Conservation (phyloP, 1,284 basidiomycete genomes). For the Apiotrichum brassicae region DNA sequence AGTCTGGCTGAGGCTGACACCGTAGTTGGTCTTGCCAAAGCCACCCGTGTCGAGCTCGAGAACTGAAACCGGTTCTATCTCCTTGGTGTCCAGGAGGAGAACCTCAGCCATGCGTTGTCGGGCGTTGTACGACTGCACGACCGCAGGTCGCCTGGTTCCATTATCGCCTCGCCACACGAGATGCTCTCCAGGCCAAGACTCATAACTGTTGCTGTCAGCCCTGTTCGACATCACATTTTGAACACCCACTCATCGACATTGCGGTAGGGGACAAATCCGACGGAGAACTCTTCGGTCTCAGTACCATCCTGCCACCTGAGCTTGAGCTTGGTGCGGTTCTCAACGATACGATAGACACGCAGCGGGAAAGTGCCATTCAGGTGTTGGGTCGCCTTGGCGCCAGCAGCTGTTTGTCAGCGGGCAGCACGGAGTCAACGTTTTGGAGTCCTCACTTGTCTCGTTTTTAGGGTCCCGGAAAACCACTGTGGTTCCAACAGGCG, state of each 20-base stretch:
- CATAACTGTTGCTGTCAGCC: constrained; percentile 21
- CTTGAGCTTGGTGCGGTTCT: constrained; percentile 63
- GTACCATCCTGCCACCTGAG: constrained; percentile 85
- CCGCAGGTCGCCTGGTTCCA: constrained; percentile 55
- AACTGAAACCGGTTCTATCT: constrained; percentile 64
- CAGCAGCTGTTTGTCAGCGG: constrained; percentile 9
- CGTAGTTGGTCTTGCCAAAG: constrained; percentile 54
- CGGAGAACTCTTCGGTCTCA: constrained; percentile 56
- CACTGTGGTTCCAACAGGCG: constrained; percentile 42
- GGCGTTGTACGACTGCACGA: constrained; percentile 73
- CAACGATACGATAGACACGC: constrained; percentile 58
- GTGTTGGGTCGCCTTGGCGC: constrained; percentile 21
- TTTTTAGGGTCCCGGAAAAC: constrained; percentile 24
- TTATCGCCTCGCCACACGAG: constrained; percentile 78
- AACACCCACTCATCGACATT: constrained; percentile 46
- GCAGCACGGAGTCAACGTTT: not conserved
- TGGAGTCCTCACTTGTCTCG: constrained; percentile 16
- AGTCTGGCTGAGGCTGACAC: constrained; percentile 72
- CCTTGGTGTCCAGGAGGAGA: constrained; percentile 26
- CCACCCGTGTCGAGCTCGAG: constrained; percentile 72
- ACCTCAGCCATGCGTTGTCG: constrained; percentile 60
- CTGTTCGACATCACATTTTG: not conserved
- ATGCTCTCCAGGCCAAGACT: constrained; percentile 74
- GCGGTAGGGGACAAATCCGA: constrained; percentile 68
- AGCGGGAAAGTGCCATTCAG: constrained; percentile 48